These are phyloP conservation scores for Dryas alaskensis DNA, from an alignment of 306 rosid genomes.

Conservation along the genomic window DNA sequence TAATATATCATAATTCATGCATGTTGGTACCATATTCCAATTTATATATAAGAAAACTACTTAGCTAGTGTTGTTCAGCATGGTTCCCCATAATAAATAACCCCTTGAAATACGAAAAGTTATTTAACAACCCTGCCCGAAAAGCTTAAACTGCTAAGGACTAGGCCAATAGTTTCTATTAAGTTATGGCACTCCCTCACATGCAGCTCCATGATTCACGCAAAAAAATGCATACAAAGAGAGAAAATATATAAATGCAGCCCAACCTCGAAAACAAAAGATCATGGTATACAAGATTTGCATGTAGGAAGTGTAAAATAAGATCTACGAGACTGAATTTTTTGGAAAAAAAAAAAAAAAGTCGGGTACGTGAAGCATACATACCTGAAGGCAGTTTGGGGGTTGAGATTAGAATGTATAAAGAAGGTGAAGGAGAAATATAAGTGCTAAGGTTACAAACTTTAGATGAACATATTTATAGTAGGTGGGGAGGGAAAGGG, in stretches of 20 bases:
- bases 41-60: not conserved
- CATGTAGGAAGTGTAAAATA: not conserved
- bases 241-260: no score
- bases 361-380: not conserved
- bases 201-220: no score
- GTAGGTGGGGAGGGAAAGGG: not conserved
- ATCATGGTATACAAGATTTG: not conserved
- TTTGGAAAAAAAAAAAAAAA: not conserved
- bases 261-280: no score
- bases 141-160: not conserved
- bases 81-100: not conserved
- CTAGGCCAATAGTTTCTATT: not conserved
- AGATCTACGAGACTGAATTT: no score
- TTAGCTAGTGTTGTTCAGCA: not conserved
- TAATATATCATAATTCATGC: not conserved
- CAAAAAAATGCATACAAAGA: no score
- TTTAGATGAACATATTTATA: not conserved
- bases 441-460: slow-evolving; percentile 1
- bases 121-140: not conserved
- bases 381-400: slow-evolving; percentile 15
- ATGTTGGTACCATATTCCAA: not conserved
- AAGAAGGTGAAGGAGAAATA: not conserved
- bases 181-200: not conserved
- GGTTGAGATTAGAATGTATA: not conserved
- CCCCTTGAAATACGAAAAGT: not conserved